Conservation (phyloP, 2,329 filamentous ascomycete genomes). For the Fusarium marasasianum region DNA sequence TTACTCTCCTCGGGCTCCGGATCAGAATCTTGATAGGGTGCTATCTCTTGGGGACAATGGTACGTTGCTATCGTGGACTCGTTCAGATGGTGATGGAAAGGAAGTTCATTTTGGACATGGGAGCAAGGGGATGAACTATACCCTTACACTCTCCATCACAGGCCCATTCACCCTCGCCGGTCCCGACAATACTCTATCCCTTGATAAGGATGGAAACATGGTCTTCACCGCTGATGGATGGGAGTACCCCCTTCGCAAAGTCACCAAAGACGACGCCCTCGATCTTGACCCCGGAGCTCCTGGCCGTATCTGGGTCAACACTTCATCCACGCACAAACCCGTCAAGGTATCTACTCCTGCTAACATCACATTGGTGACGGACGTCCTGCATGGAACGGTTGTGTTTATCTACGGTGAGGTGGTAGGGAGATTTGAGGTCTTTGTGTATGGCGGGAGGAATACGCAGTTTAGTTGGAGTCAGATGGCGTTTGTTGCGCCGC, state of each 20-base stretch:
- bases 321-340: slow-evolving; percentile 8
- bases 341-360: background rate
- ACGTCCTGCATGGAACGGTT: slow-evolving; percentile 1
- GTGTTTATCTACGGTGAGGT: background rate
- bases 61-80: background rate
- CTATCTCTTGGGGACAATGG: background rate
- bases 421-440: slow-evolving; percentile 11
- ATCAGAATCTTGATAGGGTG: slow-evolving; percentile 3
- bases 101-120: background rate
- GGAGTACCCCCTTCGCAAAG: slow-evolving; percentile 15
- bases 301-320: slow-evolving; percentile 17
- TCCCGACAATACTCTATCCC: background rate
- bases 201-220: background rate
- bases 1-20: slow-evolving; percentile 6
- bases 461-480: slow-evolving; percentile 25
- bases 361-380: background rate
- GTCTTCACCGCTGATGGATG: slow-evolving; percentile 1
- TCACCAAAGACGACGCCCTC: background rate
- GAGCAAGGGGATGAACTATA: slow-evolving; percentile 23
- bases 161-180: background rate
- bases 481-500: slow-evolving; percentile 18
- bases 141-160: background rate
- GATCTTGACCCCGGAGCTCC: slow-evolving; percentile 7
- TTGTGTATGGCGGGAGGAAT: slow-evolving; percentile 17
- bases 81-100: background rate